A percentile compares a stretch with the other conserved stretches of the same genome.
phyloP scores from a whole-genome alignment of 768 basidiomycete genomes.

The Boletus subparvulus region DNA sequence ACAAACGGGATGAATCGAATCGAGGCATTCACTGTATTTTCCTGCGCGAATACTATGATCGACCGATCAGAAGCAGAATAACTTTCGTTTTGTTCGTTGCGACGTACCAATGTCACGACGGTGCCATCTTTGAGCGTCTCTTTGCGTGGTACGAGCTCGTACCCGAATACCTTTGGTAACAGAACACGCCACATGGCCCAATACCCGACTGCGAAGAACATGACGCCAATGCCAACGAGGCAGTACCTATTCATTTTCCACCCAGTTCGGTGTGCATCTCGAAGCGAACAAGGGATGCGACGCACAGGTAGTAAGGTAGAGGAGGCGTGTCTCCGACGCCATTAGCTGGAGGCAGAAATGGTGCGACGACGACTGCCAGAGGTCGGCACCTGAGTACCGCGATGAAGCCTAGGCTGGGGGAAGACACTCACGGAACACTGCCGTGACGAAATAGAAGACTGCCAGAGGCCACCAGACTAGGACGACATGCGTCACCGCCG shows the following conservation, averaged over 20 bases:
- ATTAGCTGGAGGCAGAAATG: conserved; percentile 54
- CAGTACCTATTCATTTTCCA: conserved; percentile 40
- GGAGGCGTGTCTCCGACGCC: conserved; percentile 60
- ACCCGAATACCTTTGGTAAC: conserved; percentile 48
- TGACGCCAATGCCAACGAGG: conserved; percentile 50
- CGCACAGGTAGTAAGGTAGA: conserved; percentile 54
- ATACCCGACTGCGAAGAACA: conserved; percentile 47
- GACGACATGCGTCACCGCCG: conserved; percentile 2
- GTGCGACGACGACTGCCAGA: conserved; percentile 49
- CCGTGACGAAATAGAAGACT: conserved; percentile 52
- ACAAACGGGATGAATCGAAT: no score
- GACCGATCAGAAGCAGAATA: no score
- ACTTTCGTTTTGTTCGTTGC: no score
- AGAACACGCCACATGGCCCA: conserved; percentile 56
- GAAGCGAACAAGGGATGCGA: not conserved
- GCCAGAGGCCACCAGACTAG: conserved; percentile 57
- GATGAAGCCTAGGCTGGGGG: no score
- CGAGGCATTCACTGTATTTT: no score
- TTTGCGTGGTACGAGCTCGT: conserved; percentile 48
- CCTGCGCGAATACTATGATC: no score
- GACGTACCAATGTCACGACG: conserved; percentile 46
- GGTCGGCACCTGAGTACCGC: conserved; percentile 11
- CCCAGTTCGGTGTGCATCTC: conserved; percentile 35
- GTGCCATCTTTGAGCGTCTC: conserved; percentile 52
- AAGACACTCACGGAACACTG: conserved; percentile 46